Base-by-base conservation (phyloP, 176 grass and related monocot species). In the Cenchrus purpureus region DNA sequence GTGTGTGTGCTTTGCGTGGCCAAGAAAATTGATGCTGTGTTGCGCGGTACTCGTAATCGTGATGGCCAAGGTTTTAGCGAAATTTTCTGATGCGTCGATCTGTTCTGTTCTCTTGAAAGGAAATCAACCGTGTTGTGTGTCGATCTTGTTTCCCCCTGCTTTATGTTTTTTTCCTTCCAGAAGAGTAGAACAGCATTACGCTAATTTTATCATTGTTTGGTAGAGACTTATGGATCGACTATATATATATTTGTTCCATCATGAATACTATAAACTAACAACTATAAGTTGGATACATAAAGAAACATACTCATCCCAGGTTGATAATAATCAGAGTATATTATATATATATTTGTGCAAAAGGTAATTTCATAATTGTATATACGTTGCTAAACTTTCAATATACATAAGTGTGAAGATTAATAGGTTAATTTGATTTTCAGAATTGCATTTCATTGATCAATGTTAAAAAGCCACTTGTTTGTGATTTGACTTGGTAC, bases 11-110 rank as follows among this genome's bases (percentile, higher is more conserved):
- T 45, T 86, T 81, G 71, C 88, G 74, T 89, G 64, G 55, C 16
- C 65, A 54, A 40, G 72, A 90, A 82, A 86, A 56, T 20, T 72
- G 71, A 57, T 17, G 15, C 7, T 46, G 77, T 46, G 70, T 61
- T 69, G 88, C 12, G 61, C 14, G 16, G 16, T 72, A 90, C 83
- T 82, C 88, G 88, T 62, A 90, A 82, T 86, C 78, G 83, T 90
- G 25, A 86, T 86, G 72, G 1, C 72, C 83, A 90, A 86, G 88
- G 28, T 48, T 46, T 52, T 52, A 14, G 50, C 50, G 10, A 5
- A 10, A 5, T 8, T 31, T 71, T 55, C 0, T 1, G 10, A 57
- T 40, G 37, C 37, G 4, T 40, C 40, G 57, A 59, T 62, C n/a
- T 62, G 54, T 80, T 62, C n/a, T 62, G 54, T 80, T 63, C 67